Base-by-base conservation (phyloP, 208 protist genomes). In the Crithidia thermophila region DNA sequence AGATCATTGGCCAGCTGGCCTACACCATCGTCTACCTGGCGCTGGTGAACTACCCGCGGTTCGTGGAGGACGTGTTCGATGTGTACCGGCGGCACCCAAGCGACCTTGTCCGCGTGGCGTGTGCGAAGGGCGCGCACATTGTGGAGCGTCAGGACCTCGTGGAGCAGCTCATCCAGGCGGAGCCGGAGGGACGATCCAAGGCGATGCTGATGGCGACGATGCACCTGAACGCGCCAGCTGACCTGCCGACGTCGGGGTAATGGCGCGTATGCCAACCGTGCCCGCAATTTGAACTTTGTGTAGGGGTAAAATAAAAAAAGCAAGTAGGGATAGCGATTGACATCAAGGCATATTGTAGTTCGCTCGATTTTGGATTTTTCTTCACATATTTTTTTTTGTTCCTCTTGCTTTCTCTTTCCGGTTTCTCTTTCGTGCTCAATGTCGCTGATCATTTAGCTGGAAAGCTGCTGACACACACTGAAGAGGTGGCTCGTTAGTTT, bases 11-110 rank as follows among this genome's bases (percentile, higher is more conserved):
- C 4, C 87, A 94, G 69, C 76, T 96, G 9, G 91, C 91, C 42
- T 94, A 96, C 80, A 94, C 85, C 0, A 96, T 96, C 57, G 76
- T 96, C 30, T 94, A 96, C 50, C 74, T 96, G 45, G 91, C 91
- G 0, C 76, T 96, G 27, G 69, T 93, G 21, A 89, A 84, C 70
- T 88, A 93, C 61, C 46, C 67, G 4, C 76, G 75, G 3, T 96
- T 94, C 39, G 79, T 81, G n/a, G 84, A 93, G 57, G 86, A 96
- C 45, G 77, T 96, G 13, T 94, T 91, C 51, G 50, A 87, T 2
- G 77, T 85, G 40, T 94, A 91, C 70, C 77, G 72, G 66, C 47
- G 30, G 31, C 87, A 96, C 63, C 84, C 78, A 14, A 93, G 85
- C 69, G 90, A 96, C 59, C 55, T 96, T 21, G 79, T 96, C 34